Conservation (phyloP, 2,329 filamentous ascomycete species). For the Sclerotinia borealis region DNA sequence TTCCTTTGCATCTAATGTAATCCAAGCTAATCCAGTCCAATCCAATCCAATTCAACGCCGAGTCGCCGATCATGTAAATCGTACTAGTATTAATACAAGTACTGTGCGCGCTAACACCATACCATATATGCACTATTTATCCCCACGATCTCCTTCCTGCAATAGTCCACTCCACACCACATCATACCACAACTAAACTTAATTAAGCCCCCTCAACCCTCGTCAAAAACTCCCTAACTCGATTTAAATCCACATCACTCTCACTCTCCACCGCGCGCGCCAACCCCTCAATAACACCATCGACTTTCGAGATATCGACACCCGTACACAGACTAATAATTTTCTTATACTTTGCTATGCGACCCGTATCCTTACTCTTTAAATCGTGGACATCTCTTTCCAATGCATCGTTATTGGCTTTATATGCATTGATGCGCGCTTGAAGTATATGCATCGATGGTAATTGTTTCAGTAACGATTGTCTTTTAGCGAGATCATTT, state of each 20-base stretch:
- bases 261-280: constrained; percentile 89
- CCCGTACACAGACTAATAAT: constrained; percentile 84
- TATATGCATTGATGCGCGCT: constrained; percentile 64
- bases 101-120: too few relatives aligned
- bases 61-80: too few relatives aligned
- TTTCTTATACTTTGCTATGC: constrained; percentile 81
- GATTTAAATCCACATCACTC: constrained; percentile 65
- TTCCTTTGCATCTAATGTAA: too few relatives aligned
- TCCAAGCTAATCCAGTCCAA: too few relatives aligned
- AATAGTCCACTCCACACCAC: too few relatives aligned
- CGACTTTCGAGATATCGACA: constrained; percentile 68
- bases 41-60: too few relatives aligned
- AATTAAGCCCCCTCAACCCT: constrained; percentile 53
- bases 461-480: constrained; percentile 38
- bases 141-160: too few relatives aligned
- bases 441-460: constrained; percentile 57
- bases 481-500: constrained; percentile 37
- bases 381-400: constrained; percentile 63
- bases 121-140: too few relatives aligned
- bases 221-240: constrained; percentile 72
- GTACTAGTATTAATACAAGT: too few relatives aligned
- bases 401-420: constrained; percentile 60
- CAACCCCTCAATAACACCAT: constrained; percentile 71
- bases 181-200: too few relatives aligned
- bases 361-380: constrained; percentile 71